Conservation (phyloP, 2,329 filamentous ascomycete genomes). For the Ilyonectria robusta region DNA sequence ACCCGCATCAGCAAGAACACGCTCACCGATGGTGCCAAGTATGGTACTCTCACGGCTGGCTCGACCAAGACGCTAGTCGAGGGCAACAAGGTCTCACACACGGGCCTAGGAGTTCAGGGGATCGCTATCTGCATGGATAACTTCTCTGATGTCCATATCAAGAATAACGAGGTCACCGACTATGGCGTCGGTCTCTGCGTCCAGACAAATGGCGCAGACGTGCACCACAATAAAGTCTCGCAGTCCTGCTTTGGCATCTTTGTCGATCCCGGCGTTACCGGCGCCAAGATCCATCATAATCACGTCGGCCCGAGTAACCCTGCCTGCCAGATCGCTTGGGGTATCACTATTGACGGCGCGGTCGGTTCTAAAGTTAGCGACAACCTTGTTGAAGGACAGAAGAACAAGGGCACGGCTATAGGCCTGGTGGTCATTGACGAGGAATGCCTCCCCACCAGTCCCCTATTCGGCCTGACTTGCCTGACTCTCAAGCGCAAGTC, state of each 20-base stretch:
- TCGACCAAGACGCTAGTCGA: slow-evolving; percentile 48
- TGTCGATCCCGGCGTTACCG: slow-evolving; percentile 51
- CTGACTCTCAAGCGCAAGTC: slow-evolving; percentile 22
- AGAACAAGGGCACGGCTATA: slow-evolving; percentile 28
- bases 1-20: slow-evolving; percentile 45
- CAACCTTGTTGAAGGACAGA: slow-evolving; percentile 48
- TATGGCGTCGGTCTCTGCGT: slow-evolving; percentile 53
- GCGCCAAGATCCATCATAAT: slow-evolving; percentile 50
- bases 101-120: slow-evolving; percentile 22
- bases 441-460: slow-evolving; percentile 16
- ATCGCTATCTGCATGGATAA: slow-evolving; percentile 57
- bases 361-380: slow-evolving; percentile 45
- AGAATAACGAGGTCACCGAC: slow-evolving; percentile 49
- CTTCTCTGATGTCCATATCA: slow-evolving; percentile 45
- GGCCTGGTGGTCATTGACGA: slow-evolving; percentile 48
- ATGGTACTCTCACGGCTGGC: slow-evolving; percentile 55
- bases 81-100: slow-evolving; percentile 47
- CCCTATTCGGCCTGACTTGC: slow-evolving; percentile 28
- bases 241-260: slow-evolving; percentile 51
- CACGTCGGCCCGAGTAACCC: slow-evolving; percentile 41
- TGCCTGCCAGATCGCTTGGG: slow-evolving; percentile 32
- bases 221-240: slow-evolving; percentile 52
- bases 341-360: slow-evolving; percentile 49
- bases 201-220: slow-evolving; percentile 50
- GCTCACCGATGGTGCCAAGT: slow-evolving; percentile 46